Evolutionary conservation across 257 asterid genomes (phyloP).

Genomic region (Gynochthodes officinalis): DNA sequence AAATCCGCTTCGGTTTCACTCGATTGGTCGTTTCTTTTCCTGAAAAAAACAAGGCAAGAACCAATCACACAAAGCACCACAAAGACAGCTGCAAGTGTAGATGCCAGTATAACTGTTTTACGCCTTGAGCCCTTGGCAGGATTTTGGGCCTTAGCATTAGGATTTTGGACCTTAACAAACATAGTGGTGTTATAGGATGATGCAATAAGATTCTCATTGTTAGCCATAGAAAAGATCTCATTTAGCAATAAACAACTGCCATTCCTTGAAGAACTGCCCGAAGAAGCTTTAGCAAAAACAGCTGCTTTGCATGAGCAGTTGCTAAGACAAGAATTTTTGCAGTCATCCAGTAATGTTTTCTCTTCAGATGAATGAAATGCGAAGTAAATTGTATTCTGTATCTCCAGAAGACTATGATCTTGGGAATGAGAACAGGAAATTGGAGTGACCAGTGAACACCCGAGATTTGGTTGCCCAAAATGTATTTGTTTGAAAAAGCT

Average conservation of each 20-base stretch:
- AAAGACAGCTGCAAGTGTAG: background rate
- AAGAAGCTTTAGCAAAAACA: background rate
- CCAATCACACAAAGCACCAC: background rate
- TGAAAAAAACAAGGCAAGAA: background rate
- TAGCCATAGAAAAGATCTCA: constrained; percentile 16
- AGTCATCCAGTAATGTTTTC: constrained; percentile 5
- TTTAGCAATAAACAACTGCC: constrained; percentile 12
- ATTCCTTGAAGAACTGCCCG: background rate
- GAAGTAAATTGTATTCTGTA: constrained; percentile 3
- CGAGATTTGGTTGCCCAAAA: constrained; percentile 11
- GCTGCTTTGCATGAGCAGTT: constrained; percentile 27
- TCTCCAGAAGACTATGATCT: constrained; percentile 17
- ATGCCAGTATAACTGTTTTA: background rate
- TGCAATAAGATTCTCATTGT: background rate
- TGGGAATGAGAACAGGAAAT: constrained; percentile 15
- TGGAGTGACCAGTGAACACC: constrained; percentile 14
- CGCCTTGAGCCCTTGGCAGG: constrained; percentile 4
- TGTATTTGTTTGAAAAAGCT: constrained; percentile 11
- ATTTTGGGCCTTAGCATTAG: constrained; percentile 15
- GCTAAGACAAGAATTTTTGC: constrained; percentile 20
- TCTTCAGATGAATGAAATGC: background rate
- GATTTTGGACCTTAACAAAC: constrained; percentile 19
- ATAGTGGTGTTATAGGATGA: background rate
- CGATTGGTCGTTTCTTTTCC: background rate
- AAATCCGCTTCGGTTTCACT: constrained; percentile 8